Evolutionary conservation across 2,329 filamentous ascomycete species (phyloP).

Genomic region (Calonectria pauciramosa): DNA sequence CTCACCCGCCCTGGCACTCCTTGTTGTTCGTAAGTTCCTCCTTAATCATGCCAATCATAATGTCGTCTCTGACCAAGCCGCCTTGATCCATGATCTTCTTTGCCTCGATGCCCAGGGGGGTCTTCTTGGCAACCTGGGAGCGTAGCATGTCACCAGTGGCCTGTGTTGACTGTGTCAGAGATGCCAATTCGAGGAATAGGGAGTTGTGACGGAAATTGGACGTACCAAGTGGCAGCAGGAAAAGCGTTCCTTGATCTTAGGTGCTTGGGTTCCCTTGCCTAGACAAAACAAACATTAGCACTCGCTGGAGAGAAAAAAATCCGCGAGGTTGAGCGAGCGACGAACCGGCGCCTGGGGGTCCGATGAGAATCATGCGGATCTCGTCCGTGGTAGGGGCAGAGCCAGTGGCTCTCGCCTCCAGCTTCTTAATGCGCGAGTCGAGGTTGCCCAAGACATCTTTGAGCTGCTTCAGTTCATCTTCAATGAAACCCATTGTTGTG

Average conservation of each 20-base stretch:
- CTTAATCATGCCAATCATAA: constrained; percentile 99
- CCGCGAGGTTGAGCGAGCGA: background rate
- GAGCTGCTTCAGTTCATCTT: constrained; percentile 87
- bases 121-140: constrained; percentile 98
- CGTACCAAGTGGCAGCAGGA: constrained; percentile 96
- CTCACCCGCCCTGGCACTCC: constrained; percentile 95
- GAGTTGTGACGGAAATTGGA: constrained; percentile 37
- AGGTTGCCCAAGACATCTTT: constrained; percentile 87
- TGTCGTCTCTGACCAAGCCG: constrained; percentile 97
- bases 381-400: constrained; percentile 68
- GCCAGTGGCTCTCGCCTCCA: constrained; percentile 81
- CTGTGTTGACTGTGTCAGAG: constrained; percentile 60
- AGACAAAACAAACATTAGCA: constrained; percentile 39
- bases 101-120: constrained; percentile 90
- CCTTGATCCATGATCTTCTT: constrained; percentile 99
- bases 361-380: constrained; percentile 97
- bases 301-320: constrained; percentile 11
- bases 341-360: constrained; percentile 96
- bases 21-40: constrained; percentile 93
- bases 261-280: constrained; percentile 99
- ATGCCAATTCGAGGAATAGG: background rate
- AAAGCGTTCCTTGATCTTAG: constrained; percentile 98
- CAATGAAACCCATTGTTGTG: constrained; percentile 86
- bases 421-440: constrained; percentile 86
- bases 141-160: constrained; percentile 99